These are phyloP conservation scores for Dissophora globulifera DNA, from an alignment of 192 early-diverging fungal genomes.

Conservation along the genomic window DNA sequence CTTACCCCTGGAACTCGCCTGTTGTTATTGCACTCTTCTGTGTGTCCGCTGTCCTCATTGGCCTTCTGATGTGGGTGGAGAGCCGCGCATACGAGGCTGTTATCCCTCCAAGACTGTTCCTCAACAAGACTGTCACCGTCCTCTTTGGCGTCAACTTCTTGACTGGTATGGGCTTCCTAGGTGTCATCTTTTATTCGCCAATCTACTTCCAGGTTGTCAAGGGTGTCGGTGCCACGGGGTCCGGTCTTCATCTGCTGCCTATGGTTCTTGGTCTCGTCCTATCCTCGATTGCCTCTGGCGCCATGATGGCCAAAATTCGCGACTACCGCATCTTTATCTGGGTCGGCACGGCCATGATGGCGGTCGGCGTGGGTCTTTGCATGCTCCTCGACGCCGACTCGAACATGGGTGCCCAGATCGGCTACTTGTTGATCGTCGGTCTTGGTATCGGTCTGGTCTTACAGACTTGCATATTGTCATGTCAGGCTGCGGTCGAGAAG, in stretches of 20 bases:
- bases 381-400: constrained; percentile 66
- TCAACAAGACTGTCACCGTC: constrained; percentile 67
- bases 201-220: constrained; percentile 85
- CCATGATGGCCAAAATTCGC: constrained; percentile 65
- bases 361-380: constrained; percentile 71
- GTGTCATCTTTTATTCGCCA: constrained; percentile 77
- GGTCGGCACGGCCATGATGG: constrained; percentile 69
- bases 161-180: constrained; percentile 68
- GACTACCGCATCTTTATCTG: constrained; percentile 71
- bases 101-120: constrained; percentile 70
- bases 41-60: constrained; percentile 57
- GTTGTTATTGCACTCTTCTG: constrained; percentile 67
- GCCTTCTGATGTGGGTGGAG: constrained; percentile 67
- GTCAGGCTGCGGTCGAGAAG: constrained; percentile 72
- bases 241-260: constrained; percentile 79
- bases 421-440: constrained; percentile 75
- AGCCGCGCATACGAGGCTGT: constrained; percentile 79
- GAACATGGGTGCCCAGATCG: constrained; percentile 60
- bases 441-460: constrained; percentile 77
- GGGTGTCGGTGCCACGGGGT: constrained; percentile 73
- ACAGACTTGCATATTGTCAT: constrained; percentile 76
- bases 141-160: constrained; percentile 71
- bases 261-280: constrained; percentile 76
- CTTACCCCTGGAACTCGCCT: constrained; percentile 75
- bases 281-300: constrained; percentile 74